Percentiles rank a stretch among this genome's conserved stretches.
Conservation (phyloP, 192 early-diverging fungal species). For the Haplosporangium gracile region DNA sequence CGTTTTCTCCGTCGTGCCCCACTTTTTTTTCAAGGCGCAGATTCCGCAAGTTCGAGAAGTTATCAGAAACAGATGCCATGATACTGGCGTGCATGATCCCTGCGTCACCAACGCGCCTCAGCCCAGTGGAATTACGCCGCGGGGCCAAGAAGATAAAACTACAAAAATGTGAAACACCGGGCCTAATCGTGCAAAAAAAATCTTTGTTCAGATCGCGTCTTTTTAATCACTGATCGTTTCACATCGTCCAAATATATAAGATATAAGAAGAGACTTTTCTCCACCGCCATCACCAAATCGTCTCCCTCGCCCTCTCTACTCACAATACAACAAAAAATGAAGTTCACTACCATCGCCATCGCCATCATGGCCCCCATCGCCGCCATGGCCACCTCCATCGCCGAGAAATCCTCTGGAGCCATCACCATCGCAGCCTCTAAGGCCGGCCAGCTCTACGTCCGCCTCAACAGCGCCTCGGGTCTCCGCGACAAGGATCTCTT, state of each 20-base stretch:
- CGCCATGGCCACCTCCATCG: constrained; percentile 11
- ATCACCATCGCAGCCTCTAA: constrained; percentile 14
- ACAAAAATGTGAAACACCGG: not conserved
- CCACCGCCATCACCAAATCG: not conserved
- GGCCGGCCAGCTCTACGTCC: constrained; percentile 26
- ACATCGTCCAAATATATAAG: not conserved
- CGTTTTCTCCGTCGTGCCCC: not conserved
- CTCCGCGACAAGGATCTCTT: constrained; percentile 17
- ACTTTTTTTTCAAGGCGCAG: no score
- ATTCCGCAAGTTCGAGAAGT: no score
- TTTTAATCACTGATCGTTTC: not conserved
- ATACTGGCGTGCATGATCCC: not conserved
- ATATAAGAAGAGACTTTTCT: not conserved
- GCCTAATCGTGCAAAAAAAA: no score
- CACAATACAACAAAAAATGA: constrained; percentile 7
- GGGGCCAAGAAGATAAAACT: not conserved
- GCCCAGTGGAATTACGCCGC: not conserved
- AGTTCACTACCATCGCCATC: constrained; percentile 3
- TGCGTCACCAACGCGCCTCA: no score
- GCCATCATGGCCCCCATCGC: constrained; percentile 3
- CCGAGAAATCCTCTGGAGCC: not conserved
- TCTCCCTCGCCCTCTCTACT: not conserved
- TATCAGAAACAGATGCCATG: not conserved
- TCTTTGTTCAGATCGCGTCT: not conserved
- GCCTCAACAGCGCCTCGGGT: constrained; percentile 20